These are phyloP conservation scores for Adiantum capillusveneris DNA, from an alignment of 75 land plant species.

Conservation along the genomic window DNA sequence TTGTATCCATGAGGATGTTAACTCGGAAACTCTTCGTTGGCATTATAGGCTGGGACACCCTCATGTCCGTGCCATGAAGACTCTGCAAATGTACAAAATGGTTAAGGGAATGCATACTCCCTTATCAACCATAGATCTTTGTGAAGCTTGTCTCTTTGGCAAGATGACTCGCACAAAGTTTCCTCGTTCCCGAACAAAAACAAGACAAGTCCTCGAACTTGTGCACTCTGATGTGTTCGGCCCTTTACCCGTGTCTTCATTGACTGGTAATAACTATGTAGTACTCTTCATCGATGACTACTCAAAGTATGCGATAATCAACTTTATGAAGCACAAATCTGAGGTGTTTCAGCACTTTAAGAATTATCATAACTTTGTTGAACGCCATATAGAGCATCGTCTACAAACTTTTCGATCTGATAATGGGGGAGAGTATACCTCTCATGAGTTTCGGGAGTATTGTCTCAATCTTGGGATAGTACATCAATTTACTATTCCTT, in stretches of 20 bases:
- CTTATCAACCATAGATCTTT: not conserved
- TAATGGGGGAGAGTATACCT: not conserved
- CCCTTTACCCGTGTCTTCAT: not conserved
- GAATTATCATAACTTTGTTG: not conserved
- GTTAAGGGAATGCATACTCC: too few species aligned
- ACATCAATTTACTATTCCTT: not conserved
- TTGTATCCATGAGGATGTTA: not conserved
- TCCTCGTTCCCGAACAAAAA: not conserved
- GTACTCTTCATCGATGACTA: slow-evolving; percentile 1
- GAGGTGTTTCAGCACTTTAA: not conserved
- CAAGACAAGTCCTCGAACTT: slow-evolving; percentile 1
- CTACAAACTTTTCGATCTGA: not conserved
- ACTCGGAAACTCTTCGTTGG: not conserved
- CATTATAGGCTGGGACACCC: not conserved
- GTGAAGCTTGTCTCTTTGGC: slow-evolving; percentile 1
- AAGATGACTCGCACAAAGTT: not conserved
- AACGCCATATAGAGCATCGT: not conserved
- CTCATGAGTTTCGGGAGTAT: not conserved
- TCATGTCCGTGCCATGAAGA: not conserved
- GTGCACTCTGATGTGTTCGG: not conserved
- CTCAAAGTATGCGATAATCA: not conserved
- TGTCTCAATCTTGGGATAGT: not conserved
- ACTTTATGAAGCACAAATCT: not conserved
- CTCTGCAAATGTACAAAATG: too few species aligned
- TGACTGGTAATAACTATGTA: not conserved